These are phyloP conservation scores for Lactarius tabidus DNA, from an alignment of 768 basidiomycete genomes.

Conservation along the genomic window DNA sequence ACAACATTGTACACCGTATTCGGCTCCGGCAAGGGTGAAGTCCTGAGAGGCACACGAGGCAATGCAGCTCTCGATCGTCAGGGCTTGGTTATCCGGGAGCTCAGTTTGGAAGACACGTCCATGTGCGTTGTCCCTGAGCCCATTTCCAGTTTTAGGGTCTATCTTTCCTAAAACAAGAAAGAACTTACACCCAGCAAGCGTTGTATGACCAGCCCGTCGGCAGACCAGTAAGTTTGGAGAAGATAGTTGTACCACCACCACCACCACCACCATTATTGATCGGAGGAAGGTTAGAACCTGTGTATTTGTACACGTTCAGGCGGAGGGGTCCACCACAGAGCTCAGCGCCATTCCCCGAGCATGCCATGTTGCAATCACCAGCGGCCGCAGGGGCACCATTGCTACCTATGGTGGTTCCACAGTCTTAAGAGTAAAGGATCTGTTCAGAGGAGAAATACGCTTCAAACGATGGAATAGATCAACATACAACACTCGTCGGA, in stretches of 20 bases:
- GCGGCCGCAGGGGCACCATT: constrained; percentile 44
- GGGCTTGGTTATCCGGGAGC: constrained; percentile 34
- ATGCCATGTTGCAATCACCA: constrained; percentile 64
- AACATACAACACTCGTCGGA: constrained; percentile 49
- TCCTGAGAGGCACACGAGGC: constrained; percentile 49
- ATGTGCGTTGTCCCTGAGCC: constrained; percentile 48
- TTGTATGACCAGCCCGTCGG: constrained; percentile 23
- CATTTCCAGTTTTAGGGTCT: constrained; percentile 1
- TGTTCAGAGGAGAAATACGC: background rate
- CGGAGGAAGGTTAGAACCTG: constrained; percentile 48
- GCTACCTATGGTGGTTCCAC: constrained; percentile 44
- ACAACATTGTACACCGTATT: constrained; percentile 56
- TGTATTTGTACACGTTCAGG: constrained; percentile 66
- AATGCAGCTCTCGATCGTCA: constrained; percentile 65
- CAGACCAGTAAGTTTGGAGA: constrained; percentile 15
- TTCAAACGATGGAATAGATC: background rate
- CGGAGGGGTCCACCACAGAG: constrained; percentile 71
- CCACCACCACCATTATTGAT: constrained; percentile 27
- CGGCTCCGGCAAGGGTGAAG: constrained; percentile 65
- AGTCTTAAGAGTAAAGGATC: constrained; percentile 37
- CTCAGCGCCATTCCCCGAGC: constrained; percentile 56
- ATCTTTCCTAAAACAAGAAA: background rate
- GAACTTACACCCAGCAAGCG: constrained; percentile 49
- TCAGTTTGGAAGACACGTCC: constrained; percentile 57
- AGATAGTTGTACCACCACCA: constrained; percentile 15